A percentile compares a stretch with the other conserved stretches of the same genome.
Conservation (phyloP, 768 basidiomycete genomes). For the Agrocybe chaxingu region DNA sequence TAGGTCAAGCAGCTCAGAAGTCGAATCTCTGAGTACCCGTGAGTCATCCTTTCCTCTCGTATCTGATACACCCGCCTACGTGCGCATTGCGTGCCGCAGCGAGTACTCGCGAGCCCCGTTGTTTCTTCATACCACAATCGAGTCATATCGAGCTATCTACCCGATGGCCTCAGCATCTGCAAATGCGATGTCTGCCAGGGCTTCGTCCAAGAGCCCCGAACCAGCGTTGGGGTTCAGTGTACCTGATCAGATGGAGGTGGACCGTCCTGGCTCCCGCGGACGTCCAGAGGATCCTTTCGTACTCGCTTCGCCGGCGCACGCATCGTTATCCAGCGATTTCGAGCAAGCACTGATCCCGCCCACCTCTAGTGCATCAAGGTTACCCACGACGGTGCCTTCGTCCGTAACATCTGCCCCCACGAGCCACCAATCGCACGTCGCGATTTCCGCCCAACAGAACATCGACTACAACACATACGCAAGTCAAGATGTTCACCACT, state of each 20-base stretch:
- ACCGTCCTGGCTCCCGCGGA: conserved; percentile 16
- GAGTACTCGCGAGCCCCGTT: conserved; percentile 8
- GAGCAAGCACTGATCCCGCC: conserved; percentile 52
- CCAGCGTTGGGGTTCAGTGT: conserved; percentile 15
- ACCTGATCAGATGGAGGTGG: conserved; percentile 21
- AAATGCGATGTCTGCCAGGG: conserved; percentile 14
- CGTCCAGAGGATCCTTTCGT: conserved; percentile 17
- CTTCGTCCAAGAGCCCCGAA: conserved; percentile 18
- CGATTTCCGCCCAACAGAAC: conserved; percentile 48
- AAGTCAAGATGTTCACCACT: conserved; percentile 45
- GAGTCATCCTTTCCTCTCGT: conserved; percentile 27
- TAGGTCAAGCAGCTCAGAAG: conserved; percentile 18
- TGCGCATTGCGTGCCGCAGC: conserved; percentile 18
- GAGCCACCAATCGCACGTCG: conserved; percentile 31
- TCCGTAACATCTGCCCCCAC: conserved; percentile 19
- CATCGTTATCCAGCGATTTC: conserved; percentile 21
- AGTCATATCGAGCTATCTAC: conserved; percentile 10
- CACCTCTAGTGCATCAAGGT: conserved; percentile 55
- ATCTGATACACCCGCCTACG: conserved; percentile 26
- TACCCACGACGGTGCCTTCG: conserved; percentile 45
- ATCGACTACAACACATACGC: conserved; percentile 23
- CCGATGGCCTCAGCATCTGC: conserved; percentile 19
- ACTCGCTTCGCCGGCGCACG: conserved; percentile 13
- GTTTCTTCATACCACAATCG: conserved; percentile 11
- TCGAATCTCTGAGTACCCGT: conserved; percentile 24